These are phyloP conservation scores for Lycium ferocissimum DNA, from an alignment of 257 asterid species.

Conservation along the genomic window DNA sequence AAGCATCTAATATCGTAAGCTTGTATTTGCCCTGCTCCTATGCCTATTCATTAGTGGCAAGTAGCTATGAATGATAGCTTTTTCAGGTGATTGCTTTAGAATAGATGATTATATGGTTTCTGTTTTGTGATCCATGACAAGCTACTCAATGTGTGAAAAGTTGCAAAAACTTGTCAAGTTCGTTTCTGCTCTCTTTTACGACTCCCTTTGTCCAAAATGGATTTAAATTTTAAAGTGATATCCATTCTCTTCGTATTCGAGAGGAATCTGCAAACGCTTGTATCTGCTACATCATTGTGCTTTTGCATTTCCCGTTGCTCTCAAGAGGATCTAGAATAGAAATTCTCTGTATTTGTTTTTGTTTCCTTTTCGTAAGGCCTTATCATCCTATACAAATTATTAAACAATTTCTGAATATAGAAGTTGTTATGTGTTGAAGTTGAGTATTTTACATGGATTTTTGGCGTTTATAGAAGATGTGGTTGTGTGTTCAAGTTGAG, in stretches of 20 bases:
- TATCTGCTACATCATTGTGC: background rate
- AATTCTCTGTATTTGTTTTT: background rate
- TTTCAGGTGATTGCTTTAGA: background rate
- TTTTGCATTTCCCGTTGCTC: background rate
- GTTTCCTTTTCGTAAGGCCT: too few relatives aligned
- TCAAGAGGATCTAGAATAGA: background rate
- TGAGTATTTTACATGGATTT: too few relatives aligned
- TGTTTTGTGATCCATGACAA: constrained; percentile 10
- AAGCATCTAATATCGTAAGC: background rate
- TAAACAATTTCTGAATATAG: too few relatives aligned
- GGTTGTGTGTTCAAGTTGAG: too few relatives aligned
- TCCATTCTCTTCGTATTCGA: background rate
- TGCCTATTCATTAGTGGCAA: background rate
- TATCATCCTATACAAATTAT: too few relatives aligned
- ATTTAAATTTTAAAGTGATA: too few relatives aligned
- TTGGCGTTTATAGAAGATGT: too few relatives aligned
- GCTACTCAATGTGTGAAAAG: background rate
- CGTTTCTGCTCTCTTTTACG: background rate
- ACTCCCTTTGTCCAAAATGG: background rate
- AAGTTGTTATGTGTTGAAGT: too few relatives aligned
- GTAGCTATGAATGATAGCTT: background rate
- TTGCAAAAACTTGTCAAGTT: too few relatives aligned
- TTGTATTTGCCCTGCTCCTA: background rate
- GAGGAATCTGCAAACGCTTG: background rate
- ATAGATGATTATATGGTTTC: constrained; percentile 14